phyloP scores from a whole-genome alignment of 2,329 filamentous ascomycete genomes.

The Pseudogymnoascus sp. region DNA sequence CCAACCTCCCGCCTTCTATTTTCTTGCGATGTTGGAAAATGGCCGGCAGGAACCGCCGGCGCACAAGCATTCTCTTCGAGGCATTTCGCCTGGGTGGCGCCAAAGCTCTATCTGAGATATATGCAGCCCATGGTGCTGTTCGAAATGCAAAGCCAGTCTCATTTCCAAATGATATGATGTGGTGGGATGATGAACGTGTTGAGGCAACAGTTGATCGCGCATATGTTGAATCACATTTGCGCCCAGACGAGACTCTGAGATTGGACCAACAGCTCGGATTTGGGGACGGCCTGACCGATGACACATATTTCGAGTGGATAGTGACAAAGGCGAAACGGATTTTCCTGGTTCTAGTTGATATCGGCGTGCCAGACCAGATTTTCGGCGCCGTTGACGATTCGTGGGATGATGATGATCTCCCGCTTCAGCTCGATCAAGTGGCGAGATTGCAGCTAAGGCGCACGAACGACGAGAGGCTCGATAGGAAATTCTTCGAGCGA shows the following conservation, averaged over 20 bases:
- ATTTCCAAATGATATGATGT: slow-evolving; percentile 34
- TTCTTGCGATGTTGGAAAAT: background rate
- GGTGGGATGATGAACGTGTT: slow-evolving; percentile 68
- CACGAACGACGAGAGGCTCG: slow-evolving; percentile 53
- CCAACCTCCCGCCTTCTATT: background rate
- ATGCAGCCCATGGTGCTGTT: slow-evolving; percentile 5
- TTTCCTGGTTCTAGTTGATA: slow-evolving; percentile 64
- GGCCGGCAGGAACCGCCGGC: background rate
- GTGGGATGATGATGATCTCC: slow-evolving; percentile 71
- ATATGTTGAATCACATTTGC: slow-evolving; percentile 59
- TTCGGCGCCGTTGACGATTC: slow-evolving; percentile 69
- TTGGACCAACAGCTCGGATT: slow-evolving; percentile 59
- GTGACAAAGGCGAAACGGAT: slow-evolving; percentile 59
- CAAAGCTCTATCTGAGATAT: slow-evolving; percentile 7
- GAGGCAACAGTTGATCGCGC: slow-evolving; percentile 61
- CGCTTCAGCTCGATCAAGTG: slow-evolving; percentile 59
- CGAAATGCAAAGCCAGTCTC: slow-evolving; percentile 3
- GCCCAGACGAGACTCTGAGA: slow-evolving; percentile 53
- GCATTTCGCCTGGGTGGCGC: background rate
- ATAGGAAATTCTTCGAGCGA: slow-evolving; percentile 60
- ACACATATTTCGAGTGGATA: slow-evolving; percentile 76
- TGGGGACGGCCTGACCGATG: slow-evolving; percentile 59
- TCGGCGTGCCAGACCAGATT: slow-evolving; percentile 65
- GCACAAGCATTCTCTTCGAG: background rate
- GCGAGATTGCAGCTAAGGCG: slow-evolving; percentile 54